Evolutionary conservation across 2,329 filamentous ascomycete genomes (phyloP).

Genomic region (Pseudocercospora musae): DNA sequence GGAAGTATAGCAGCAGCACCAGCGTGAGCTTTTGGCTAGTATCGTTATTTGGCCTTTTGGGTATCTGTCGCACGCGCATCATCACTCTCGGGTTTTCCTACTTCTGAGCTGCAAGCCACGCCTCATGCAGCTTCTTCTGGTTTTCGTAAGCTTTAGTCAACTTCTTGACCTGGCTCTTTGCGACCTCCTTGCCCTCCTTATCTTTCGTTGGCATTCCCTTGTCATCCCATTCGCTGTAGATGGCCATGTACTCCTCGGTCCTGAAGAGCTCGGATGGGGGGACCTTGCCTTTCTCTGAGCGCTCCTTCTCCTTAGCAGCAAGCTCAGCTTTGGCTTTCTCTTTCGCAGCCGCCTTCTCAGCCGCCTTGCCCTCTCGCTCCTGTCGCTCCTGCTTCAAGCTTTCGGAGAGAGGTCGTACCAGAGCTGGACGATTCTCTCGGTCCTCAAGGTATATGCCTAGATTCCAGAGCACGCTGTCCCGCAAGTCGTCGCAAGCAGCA

Average conservation of each 20-base stretch:
- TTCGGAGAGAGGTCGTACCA: slow-evolving; percentile 64
- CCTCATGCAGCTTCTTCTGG: slow-evolving; percentile 81
- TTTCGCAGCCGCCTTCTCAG: slow-evolving; percentile 45
- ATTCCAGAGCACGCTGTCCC: slow-evolving; percentile 76
- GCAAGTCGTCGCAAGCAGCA: slow-evolving; percentile 71
- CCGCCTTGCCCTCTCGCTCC: slow-evolving; percentile 54
- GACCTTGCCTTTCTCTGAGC: slow-evolving; percentile 56
- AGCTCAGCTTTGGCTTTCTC: slow-evolving; percentile 53
- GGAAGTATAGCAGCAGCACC: not conserved
- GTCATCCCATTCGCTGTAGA: slow-evolving; percentile 74
- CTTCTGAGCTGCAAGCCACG: slow-evolving; percentile 39
- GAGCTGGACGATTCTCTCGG: slow-evolving; percentile 62
- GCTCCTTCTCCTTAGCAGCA: slow-evolving; percentile 47
- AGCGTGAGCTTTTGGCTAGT: not conserved
- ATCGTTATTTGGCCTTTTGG: not conserved
- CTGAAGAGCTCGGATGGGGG: slow-evolving; percentile 58
- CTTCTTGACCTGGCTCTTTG: slow-evolving; percentile 78
- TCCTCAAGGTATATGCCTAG: slow-evolving; percentile 87
- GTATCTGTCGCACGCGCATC: not conserved
- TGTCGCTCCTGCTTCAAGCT: slow-evolving; percentile 50
- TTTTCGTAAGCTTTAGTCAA: slow-evolving; percentile 84
- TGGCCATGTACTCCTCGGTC: slow-evolving; percentile 61
- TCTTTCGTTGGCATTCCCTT: slow-evolving; percentile 77
- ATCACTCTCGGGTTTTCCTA: not conserved
- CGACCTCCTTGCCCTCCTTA: slow-evolving; percentile 72